Evolutionary conservation across 192 early-diverging fungal genomes (phyloP).

Genomic region (Mortierella hygrophila): DNA sequence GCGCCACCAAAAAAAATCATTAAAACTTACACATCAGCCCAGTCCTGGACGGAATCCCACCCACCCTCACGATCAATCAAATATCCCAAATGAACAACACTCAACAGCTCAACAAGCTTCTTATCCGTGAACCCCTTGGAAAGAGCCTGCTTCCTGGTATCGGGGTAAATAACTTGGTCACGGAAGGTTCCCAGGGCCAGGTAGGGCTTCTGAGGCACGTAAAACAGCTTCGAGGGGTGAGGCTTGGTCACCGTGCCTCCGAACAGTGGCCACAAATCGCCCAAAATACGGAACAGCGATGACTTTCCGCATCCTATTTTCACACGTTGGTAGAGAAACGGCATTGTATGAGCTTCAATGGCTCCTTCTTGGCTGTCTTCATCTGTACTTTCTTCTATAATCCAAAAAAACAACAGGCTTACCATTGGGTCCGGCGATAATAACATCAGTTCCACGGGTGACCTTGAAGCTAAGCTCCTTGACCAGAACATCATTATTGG

Average conservation of each 20-base stretch:
- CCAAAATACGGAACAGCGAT: conserved; percentile 75
- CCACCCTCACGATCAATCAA: conserved; percentile 81
- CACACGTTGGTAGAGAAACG: no score
- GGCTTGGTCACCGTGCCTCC: conserved; percentile 72
- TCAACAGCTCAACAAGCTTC: conserved; percentile 74
- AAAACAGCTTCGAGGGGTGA: conserved; percentile 75
- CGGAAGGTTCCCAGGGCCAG: conserved; percentile 82
- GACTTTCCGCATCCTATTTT: conserved; percentile 63
- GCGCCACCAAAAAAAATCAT: not conserved
- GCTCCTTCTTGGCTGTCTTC: no score
- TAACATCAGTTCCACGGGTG: conserved; percentile 77
- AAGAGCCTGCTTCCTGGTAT: conserved; percentile 75
- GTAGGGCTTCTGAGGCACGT: conserved; percentile 92
- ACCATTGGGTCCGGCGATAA: conserved; percentile 79
- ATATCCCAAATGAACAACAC: conserved; percentile 76
- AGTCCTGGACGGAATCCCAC: conserved; percentile 78
- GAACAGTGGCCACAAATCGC: conserved; percentile 74
- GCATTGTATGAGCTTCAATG: no score
- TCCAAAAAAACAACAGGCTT: not conserved
- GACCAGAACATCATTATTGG: conserved; percentile 76
- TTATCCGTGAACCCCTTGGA: conserved; percentile 72
- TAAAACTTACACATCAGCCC: conserved; percentile 75
- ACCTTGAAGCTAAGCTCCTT: conserved; percentile 80
- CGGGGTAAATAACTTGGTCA: conserved; percentile 89
- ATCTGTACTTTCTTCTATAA: no score